Evolutionary conservation across 2,329 filamentous ascomycete genomes (phyloP), one percentile per base, ranked within the genome.

Genomic region (Lanzia echinophila): DNA sequence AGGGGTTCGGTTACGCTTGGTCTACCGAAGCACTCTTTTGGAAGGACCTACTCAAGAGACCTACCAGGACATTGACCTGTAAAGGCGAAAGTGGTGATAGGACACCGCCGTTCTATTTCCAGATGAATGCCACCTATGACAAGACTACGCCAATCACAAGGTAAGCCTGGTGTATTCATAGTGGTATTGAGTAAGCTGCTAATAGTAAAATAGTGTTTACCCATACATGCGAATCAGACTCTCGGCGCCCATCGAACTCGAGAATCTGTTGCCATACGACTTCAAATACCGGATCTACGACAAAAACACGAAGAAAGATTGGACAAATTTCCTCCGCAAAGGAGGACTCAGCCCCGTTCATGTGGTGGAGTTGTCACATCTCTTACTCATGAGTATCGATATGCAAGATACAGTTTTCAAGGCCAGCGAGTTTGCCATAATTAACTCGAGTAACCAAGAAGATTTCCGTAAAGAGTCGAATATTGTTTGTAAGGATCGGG

Each of bases 271-370:
- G 36, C 94, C 94, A 0, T 97, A 94, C 67, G 94, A 99, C 71
- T 99, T 99, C 82, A 97, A 99, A 71, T 99, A 99, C 70, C 84
- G 92, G 53, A 97, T 99, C 53, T 99, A 97, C 67, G 94, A 99
- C 74, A 96, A 95, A 74, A 95, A 96, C 69, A 96, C 91, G 0
- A 95, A 92, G 76, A 96, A 95, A 68, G 94, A 99, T 68, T 99
- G 94, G 94, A 95, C 90, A 4, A 99, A 99, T 69, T 99, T 99
- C 73, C 74, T 99, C 45, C 84, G 94, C 54, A 97, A 96, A 70
- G 94, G 95, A 24, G 95, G 95, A 13, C 86, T 97, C 54, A 99
- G 94, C 68, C 95, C 95, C 0, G 91, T 99, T 0, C 94, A 99
- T 68, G 91, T 97, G 10, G 92, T 97, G 17, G 92, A 99, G 71